Evolutionary conservation across 306 rosid species (phyloP).

Genomic region (Calophaca sinica): DNA sequence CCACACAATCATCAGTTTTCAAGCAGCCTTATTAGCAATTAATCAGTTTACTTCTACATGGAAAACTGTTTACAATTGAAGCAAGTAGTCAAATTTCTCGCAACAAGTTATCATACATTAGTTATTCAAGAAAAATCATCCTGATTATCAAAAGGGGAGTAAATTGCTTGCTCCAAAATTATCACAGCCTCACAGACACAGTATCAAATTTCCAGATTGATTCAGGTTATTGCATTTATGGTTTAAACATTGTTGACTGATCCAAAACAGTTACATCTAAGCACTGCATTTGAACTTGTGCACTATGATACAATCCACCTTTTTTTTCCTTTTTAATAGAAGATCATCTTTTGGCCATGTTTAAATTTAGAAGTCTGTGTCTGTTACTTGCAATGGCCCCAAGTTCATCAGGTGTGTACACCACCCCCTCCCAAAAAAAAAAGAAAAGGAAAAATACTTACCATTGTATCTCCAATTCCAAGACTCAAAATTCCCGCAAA

Average conservation of each 20-base stretch:
- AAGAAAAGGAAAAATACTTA: slow-evolving; percentile 23
- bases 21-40: slow-evolving; percentile 7
- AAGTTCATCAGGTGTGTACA: not conserved
- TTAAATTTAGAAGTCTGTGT: not conserved
- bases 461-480: slow-evolving; percentile 98
- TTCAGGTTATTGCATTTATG: slow-evolving; percentile 9
- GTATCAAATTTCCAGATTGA: slow-evolving; percentile 24
- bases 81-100: not conserved
- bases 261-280: slow-evolving; percentile 7
- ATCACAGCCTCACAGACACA: not conserved
- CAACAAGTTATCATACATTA: not conserved
- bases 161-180: not conserved
- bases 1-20: slow-evolving; percentile 16
- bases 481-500: slow-evolving; percentile 94
- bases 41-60: slow-evolving; percentile 25
- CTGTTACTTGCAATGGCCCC: not conserved
- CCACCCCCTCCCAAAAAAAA: not conserved
- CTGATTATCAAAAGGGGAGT: slow-evolving; percentile 12
- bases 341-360: slow-evolving; percentile 29
- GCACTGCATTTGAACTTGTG: slow-evolving; percentile 1
- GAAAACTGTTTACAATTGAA: slow-evolving; percentile 25
- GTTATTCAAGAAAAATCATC: slow-evolving; percentile 36
- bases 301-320: not conserved
- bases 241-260: not conserved
- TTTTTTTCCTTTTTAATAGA: not conserved